Conservation (phyloP, 768 basidiomycete genomes). For the Boletus rubroflammeus region DNA sequence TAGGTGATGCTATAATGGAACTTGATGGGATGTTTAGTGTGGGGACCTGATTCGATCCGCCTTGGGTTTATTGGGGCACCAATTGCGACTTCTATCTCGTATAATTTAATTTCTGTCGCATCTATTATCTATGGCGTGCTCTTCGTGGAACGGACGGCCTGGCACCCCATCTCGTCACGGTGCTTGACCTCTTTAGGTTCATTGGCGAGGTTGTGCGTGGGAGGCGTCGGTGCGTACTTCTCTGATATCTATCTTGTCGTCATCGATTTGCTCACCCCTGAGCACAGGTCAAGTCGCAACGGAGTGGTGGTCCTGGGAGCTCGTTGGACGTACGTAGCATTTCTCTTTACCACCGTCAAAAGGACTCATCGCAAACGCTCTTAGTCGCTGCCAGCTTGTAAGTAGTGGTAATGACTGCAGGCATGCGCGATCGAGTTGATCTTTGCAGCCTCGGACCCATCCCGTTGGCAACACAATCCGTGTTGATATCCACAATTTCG, state of each 20-base stretch:
- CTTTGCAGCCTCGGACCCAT: constrained; percentile 67
- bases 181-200: constrained; percentile 66
- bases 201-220: constrained; percentile 71
- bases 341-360: not conserved
- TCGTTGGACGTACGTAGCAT: constrained; percentile 47
- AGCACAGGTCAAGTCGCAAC: constrained; percentile 66
- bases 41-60: constrained; percentile 78
- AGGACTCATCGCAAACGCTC: constrained; percentile 2
- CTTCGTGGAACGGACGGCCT: constrained; percentile 69
- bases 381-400: constrained; percentile 53
- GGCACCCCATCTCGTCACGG: constrained; percentile 71
- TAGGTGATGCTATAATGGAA: not conserved
- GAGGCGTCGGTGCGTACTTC: constrained; percentile 58
- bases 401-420: constrained; percentile 10
- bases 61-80: constrained; percentile 94
- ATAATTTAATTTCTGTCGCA: constrained; percentile 70
- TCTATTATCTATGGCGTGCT: constrained; percentile 62
- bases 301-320: constrained; percentile 99
- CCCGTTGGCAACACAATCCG: constrained; percentile 82
- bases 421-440: constrained; percentile 13
- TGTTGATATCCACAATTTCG: constrained; percentile 71
- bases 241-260: not conserved
- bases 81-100: constrained; percentile 80
- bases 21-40: constrained; percentile 69
- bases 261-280: not conserved